Base-by-base conservation (phyloP, 805 yeast species). In the Jamesozyma hellenica region DNA sequence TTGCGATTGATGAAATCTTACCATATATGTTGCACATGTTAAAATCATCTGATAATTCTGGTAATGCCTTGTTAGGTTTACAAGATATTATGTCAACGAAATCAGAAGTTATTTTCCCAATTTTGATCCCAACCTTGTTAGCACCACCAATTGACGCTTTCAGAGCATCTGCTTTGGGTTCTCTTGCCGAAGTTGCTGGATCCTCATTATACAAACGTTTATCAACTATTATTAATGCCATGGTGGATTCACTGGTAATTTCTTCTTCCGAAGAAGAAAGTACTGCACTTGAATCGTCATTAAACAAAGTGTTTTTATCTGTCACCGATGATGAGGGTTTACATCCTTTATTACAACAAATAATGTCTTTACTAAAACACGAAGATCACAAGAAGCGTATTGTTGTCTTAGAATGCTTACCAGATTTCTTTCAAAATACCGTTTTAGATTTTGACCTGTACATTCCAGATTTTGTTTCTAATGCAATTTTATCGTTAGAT, bases 61-160 rank as follows among this genome's bases (percentile, higher is more conserved):
- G 77, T 36, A 71, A 74, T 53, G 96, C 98, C 1, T 71, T 92
- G 48, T 70, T 79, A 39, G 98, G 97, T 7, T 71, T 92, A 48
- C 79, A 82, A 63, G 96, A 88, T 55, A 82, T 92, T 51, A 84
- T 90, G 94, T 75, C 92, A 10, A 79, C 87, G 2, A 85, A 84
- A 53, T 73, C 96, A 6, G 94, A 85, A 42, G 80, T 84, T 3
- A 84, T 94, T 41, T 87, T 94, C 87, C 96, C 97, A 36, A 82
- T 85, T 35, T 72, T 92, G 56, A 71, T 90, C 43, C 96, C 97
- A 33, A 75, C 94, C 0, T 70, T 92, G 55, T 68, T 90, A 55
- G 60, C 77, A 5, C 79, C 86, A 6, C 96, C 96, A 13, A 77
- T 88, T 40, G 85, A 84, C 49, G 68, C 76, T 0, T 79, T 79